These are phyloP conservation scores for Petunia hybrid DNA, from an alignment of 305 asterid species.

Conservation along the genomic window DNA sequence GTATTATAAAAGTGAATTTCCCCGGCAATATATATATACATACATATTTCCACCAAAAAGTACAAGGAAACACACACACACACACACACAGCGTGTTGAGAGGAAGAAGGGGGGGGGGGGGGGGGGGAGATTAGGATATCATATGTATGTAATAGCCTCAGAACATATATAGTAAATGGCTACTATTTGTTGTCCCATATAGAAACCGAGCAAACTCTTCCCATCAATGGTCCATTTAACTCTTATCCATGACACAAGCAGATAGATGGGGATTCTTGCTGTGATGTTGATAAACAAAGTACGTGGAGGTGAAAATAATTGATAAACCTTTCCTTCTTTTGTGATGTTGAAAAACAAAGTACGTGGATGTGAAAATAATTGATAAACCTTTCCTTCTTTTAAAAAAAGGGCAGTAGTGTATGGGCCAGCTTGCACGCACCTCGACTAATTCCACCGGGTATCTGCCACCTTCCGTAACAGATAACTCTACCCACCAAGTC, in stretches of 20 bases:
- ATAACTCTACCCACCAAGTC: too few relatives aligned
- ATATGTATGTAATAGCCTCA: neutral
- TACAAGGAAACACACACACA: neutral
- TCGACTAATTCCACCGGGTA: too few relatives aligned
- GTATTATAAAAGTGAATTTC: neutral
- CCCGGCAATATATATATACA: neutral
- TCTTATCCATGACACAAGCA: neutral
- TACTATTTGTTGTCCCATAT: neutral
- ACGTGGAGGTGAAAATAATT: neutral
- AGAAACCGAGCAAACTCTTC: neutral
- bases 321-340: neutral
- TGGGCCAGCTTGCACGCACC: too few relatives aligned
- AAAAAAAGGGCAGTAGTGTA: too few relatives aligned
- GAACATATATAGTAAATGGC: constrained; percentile 4
- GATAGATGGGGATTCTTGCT: neutral
- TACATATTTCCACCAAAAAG: neutral
- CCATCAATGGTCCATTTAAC: neutral
- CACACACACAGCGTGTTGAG: neutral
- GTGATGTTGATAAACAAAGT: neutral
- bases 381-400: neutral
- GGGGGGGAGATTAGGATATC: neutral
- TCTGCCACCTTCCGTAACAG: too few relatives aligned
- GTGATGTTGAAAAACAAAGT: neutral
- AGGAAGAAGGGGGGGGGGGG: neutral
- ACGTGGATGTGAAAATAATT: neutral